Conservation (phyloP, 2,329 filamentous ascomycete genomes). For the Ophiostoma piceae region DNA sequence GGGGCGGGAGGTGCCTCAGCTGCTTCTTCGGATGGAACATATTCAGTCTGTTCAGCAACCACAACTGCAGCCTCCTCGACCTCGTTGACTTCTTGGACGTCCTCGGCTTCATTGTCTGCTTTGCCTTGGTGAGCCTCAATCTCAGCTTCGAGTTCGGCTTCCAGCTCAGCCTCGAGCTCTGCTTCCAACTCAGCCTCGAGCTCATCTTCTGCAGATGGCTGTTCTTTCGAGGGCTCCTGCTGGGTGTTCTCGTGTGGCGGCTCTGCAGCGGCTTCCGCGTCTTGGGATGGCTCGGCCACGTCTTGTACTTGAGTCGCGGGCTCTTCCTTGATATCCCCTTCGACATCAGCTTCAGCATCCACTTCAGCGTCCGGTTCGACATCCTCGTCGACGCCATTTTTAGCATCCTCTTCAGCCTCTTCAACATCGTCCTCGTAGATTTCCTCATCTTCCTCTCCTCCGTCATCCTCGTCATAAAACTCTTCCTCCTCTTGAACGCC, state of each 20-base stretch:
- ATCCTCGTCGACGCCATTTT: not conserved
- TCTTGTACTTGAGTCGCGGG: slow-evolving; percentile 13
- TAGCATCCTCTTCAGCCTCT: not conserved
- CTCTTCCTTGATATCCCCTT: slow-evolving; percentile 9
- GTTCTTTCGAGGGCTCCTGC: not conserved
- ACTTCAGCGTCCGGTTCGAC: not conserved
- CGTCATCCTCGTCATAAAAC: slow-evolving; percentile 14
- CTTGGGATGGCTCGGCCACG: not conserved
- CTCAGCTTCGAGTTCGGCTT: not conserved
- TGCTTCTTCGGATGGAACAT: not conserved
- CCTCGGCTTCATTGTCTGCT: not conserved
- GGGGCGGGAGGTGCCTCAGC: not conserved
- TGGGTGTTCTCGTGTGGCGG: not conserved
- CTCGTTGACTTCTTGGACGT: not conserved
- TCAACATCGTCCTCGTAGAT: slow-evolving; percentile 15
- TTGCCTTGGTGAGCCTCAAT: not conserved
- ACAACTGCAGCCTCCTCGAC: not conserved
- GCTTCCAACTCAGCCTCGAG: slow-evolving; percentile 9
- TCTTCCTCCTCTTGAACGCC: slow-evolving; percentile 1
- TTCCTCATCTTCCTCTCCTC: slow-evolving; percentile 14
- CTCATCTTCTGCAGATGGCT: not conserved
- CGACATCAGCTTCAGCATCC: not conserved
- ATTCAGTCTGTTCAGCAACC: not conserved
- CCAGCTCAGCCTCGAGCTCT: slow-evolving; percentile 1
- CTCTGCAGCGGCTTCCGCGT: slow-evolving; percentile 15